Percentiles rank a stretch among this genome's conserved stretches.
Evolutionary conservation across 352 stramenopile genomes (phyloP).

Genomic region (Globisporangium lucens): DNA sequence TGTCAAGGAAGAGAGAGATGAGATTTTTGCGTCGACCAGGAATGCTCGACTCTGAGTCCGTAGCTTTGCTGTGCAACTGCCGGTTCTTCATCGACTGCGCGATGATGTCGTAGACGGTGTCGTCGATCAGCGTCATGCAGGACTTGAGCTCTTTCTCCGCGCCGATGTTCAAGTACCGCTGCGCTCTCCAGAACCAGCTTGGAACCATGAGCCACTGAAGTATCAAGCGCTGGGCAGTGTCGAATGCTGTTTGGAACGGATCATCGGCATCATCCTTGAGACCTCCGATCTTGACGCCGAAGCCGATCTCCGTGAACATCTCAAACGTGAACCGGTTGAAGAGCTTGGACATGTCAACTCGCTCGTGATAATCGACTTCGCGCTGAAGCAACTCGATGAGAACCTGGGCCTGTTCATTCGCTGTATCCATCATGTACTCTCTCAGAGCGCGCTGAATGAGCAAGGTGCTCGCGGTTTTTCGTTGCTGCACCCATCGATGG

Average conservation of each 20-base stretch:
- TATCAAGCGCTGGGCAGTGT: conserved; percentile 30
- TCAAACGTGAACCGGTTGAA: conserved; percentile 51
- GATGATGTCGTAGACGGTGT: conserved; percentile 17
- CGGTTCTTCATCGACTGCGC: not conserved
- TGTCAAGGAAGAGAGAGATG: not conserved
- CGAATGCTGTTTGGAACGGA: conserved; percentile 34
- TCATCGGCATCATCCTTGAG: conserved; percentile 18
- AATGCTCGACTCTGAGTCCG: not conserved
- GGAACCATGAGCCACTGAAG: conserved; percentile 37
- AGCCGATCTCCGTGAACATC: conserved; percentile 41
- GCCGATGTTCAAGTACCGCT: conserved; percentile 29
- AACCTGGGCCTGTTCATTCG: conserved; percentile 25
- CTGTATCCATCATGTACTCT: conserved; percentile 11
- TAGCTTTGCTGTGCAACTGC: not conserved
- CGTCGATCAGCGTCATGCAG: conserved; percentile 30
- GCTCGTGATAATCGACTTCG: conserved; percentile 1
- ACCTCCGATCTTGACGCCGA: conserved; percentile 25
- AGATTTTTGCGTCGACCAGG: not conserved
- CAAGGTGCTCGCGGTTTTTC: conserved; percentile 27
- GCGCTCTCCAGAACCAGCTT: conserved; percentile 37
- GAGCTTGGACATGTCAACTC: conserved; percentile 31
- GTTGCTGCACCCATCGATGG: conserved; percentile 26
- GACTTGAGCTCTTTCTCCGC: conserved; percentile 22
- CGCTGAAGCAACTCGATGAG: conserved; percentile 20
- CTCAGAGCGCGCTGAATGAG: conserved; percentile 26